Evolutionary conservation across 768 basidiomycete species (phyloP), one percentile per base, ranked within the genome.

Genomic region (Panaeolus cyanescens): DNA sequence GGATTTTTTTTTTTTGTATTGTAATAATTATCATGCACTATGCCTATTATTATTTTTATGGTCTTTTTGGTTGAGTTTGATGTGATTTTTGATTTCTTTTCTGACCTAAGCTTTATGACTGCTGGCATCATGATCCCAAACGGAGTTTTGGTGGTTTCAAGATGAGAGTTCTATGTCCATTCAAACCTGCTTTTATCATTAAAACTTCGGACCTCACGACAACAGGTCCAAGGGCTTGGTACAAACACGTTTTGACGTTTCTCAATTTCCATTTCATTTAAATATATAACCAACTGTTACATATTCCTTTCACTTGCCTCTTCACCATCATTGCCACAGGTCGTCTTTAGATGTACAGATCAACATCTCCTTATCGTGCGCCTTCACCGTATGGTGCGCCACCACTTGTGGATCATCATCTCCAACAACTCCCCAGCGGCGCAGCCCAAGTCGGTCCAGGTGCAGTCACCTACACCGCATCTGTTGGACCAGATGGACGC

Each of bases 381-480:
- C 50, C 72, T 20, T 75, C 76, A 56, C 67, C 71, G 55, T 74
- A 67, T 62, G 70, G 62, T 62, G 53, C 70, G 20, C 25, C 45
- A 15, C 3, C 45, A 15, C 3, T 28, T 25, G 45, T 22, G 17
- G 45, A 50, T 50, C 45, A 42, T 20, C 39, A 28, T 28, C 69
- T 65, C 37, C 68, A 62, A n/a, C 59, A 59, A 28, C 58, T 67
- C 25, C 70, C 74, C 31, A 66, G 70, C 36, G 65, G 75, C 64
- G 65, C 73, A 62, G 68, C 76, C 40, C 81, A 84, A 71, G 86
- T 91, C 59, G 75, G 79, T 33, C 82, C 89, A 32, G 90, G 90
- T n/a, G 75, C 89, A 34, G 79, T 89, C 67, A 91, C 89, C 20
- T 92, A 91, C 64, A 90, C 90, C 0, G 90, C 89, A 10, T 80